phyloP scores from a whole-genome alignment of 2,329 filamentous ascomycete species.

The Beauveria australis region DNA sequence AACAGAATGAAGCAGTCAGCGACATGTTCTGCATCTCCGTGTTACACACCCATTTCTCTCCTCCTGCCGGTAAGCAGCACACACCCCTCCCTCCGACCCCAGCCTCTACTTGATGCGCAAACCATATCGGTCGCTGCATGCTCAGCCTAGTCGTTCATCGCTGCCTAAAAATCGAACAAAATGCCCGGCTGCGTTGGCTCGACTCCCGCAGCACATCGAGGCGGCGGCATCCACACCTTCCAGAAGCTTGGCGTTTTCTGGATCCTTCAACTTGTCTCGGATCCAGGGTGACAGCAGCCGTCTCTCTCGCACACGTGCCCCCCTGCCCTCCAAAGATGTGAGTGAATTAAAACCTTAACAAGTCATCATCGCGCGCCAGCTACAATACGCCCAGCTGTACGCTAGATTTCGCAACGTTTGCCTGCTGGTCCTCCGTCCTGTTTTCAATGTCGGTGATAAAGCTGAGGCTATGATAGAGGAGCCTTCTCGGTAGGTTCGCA shows the following conservation, averaged over 20 bases:
- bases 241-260: neutral
- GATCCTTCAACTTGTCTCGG: neutral
- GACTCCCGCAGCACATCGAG: neutral
- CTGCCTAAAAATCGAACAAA: neutral
- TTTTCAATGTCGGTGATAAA: neutral
- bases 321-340: neutral
- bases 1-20: neutral
- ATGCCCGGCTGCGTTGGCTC: neutral
- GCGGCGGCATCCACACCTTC: neutral
- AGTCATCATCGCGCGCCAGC: neutral
- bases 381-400: neutral
- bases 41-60: neutral
- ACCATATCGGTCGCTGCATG: neutral
- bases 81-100: neutral
- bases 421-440: neutral
- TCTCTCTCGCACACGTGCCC: neutral
- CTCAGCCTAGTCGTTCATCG: neutral
- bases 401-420: neutral
- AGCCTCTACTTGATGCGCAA: neutral
- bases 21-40: neutral
- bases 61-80: neutral
- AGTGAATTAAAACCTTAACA: neutral
- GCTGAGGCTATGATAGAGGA: neutral
- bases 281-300: neutral
- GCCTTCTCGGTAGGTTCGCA: neutral